Evolutionary conservation across 345 rosid genomes (phyloP), one percentile per base, ranked within the genome.

Genomic region (Murraya koenigii): DNA sequence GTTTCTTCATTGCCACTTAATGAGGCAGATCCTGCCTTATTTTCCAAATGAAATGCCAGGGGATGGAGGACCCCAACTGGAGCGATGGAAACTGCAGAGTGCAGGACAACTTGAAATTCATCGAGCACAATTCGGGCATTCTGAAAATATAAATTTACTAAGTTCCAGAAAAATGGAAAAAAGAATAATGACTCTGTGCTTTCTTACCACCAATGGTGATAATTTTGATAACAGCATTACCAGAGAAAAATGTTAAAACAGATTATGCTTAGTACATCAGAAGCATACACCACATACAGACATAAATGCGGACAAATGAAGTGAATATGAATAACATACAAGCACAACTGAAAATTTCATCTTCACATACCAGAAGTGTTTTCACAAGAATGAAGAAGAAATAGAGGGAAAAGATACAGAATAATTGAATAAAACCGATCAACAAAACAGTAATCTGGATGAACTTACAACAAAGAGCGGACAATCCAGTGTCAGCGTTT

Each of bases 51-150:
- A 85, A 88, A 93, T 36, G 71, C 84, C 73, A 84, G 72, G 23
- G 97, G 98, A 81, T 97, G 98, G 77, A 97, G 85, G 84, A 93
- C 87, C 71, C 97, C 99, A 58, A 92, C 97, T 75, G 98, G 95
- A 78, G 99, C 99, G 75, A 97, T 90, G 54, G 95, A 81, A 86
- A 90, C 92, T 67, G 93, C 79, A 71, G 99, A 97, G 85, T 92
- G 98, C 68, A 88, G 90, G 28, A 89, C 81, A 80, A 83, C 89
- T 86, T 89, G 84, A 84, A 79, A 94, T 75, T 94, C 94, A 84
- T 94, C 97, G 66, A 97, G 93, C 79, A 90, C 81, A 10, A 97
- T 94, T 85, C 91, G 84, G 78, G 93, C 94, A 88, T 91, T 88
- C 97, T 94, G 88, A 80, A 80, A 80, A 55, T 66, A 35, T 14